Base-by-base conservation (phyloP, 805 yeast genomes). In the Kodamaea kakaduensis region DNA sequence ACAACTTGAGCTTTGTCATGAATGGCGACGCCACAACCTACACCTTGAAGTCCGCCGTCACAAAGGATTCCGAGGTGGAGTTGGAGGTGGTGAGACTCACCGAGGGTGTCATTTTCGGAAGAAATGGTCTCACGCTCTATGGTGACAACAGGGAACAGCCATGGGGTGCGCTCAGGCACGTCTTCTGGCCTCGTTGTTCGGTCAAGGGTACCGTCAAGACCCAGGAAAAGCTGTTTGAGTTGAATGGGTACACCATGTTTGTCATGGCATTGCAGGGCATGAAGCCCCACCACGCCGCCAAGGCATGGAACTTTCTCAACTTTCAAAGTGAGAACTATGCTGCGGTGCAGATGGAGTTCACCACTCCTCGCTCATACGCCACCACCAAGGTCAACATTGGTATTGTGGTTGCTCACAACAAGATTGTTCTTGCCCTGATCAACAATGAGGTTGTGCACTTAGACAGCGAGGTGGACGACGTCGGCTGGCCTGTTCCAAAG, bases 211-310 rank as follows among this genome's bases (percentile, higher is more conserved):
- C 75, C 13, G 61, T 93, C 43, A 69, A 42, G 38, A 46, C 26
- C 34, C 57, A 33, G 40, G 42, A 23, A 44, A 50, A 35, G 49
- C 48, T 51, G 3, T 50, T 69, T 32, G 67, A 59, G 18, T 56
- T 75, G 34, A 56, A 69, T 26, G 78, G 77, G 24, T 58, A 52
- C 37, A 61, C 87, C 32, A 84, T 93, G 95, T 89, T 79, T 55
- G 96, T 90, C 36, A 81, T 85, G 90, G 98, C 98, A 5, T 67
- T 87, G 48, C 98, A 93, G 68, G 97, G 97, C 43, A 89, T 93
- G 97, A 93, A 93, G 62, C 98, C 98, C 6, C 97, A 93, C 61
- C 98, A 93, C 63, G 96, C 97, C 22, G 98, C 98, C 38, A 86
- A 95, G 42, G 65, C 87, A 15, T 93, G 98, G 98, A 93, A 90